Base-by-base conservation (phyloP, 345 rosid genomes). In the Corchorus olitorius region DNA sequence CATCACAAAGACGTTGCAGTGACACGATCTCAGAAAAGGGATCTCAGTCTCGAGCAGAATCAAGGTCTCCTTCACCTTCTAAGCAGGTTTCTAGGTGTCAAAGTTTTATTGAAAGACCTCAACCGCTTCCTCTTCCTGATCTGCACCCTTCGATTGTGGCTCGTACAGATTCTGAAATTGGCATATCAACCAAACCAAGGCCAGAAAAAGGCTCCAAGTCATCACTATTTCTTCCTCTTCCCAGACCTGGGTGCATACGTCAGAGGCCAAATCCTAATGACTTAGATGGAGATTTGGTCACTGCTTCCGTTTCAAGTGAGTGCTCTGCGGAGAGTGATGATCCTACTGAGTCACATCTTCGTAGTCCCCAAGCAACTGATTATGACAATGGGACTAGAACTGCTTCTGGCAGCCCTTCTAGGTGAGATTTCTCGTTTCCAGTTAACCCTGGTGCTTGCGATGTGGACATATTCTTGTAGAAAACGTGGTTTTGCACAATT, bases 71-170 rank as follows among this genome's bases (percentile, higher is more conserved):
- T 49, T 89, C 89, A 20, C 93, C 90, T 70, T 82, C 90, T 22
- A 87, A 83, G 74, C 67, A 82, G 73, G 93, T 87, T 7, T 76
- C 75, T 33, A 83, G 90, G 76, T 83, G 88, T 79, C 93, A 86
- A 79, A 89, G 89, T 77, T 89, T 89, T 79, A 64, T 65, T 46
- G 88, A 80, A 59, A 83, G 88, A 81, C 74, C 86, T 65, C 82
- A 87, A 53, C 93, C 93, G 14, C 93, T 89, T 71, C 93, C 93
- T 9, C 83, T 87, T 77, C 90, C 93, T 65, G 84, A 77, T 55
- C 58, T 72, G 69, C 80, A 65, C 62, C 78, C 81, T 65, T 85
- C 79, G 68, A 62, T 75, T 69, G 79, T 86, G 52, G 80, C 72
- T 55, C 85, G 78, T 20, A 86, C 87, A 46, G 83, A 84, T 80